Evolutionary conservation across 768 basidiomycete species (phyloP).

Genomic region (Phanerodontia chrysosporium): DNA sequence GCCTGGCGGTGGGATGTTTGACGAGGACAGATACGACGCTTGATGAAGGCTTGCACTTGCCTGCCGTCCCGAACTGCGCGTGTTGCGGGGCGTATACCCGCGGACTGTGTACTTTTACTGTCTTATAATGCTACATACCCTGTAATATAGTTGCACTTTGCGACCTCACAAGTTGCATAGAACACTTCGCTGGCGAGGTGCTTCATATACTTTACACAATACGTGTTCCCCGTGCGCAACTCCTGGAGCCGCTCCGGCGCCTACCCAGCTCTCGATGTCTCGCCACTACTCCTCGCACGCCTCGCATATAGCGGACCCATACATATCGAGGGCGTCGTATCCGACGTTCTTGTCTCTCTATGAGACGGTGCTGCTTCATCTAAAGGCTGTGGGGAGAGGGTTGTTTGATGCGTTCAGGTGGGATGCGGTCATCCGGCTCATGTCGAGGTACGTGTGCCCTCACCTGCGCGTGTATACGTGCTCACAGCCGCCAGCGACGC

Average conservation of each 20-base stretch:
- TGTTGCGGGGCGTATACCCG: background rate
- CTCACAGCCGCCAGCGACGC: conserved; percentile 48
- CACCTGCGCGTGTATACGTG: background rate
- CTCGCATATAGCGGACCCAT: background rate
- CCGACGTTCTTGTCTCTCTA: conserved; percentile 65
- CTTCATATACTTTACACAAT: too few species aligned
- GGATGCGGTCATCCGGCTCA: conserved; percentile 56
- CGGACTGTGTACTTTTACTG: background rate
- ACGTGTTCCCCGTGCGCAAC: too few species aligned
- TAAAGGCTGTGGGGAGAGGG: conserved; percentile 54
- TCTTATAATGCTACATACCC: conserved; percentile 1
- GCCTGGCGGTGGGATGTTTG: conserved; percentile 25
- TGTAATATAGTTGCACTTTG: background rate
- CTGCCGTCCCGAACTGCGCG: background rate
- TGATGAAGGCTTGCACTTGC: background rate
- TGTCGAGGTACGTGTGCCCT: conserved; percentile 47
- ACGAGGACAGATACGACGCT: conserved; percentile 25
- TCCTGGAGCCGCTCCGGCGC: too few species aligned
- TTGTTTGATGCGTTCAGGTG: conserved; percentile 71
- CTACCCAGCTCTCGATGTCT: conserved; percentile 3
- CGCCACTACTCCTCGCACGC: conserved; percentile 1
- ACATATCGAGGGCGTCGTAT: conserved; percentile 48
- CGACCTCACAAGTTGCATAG: background rate
- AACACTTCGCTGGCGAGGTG: too few species aligned
- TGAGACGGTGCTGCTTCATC: conserved; percentile 57